Base-by-base conservation (phyloP, 1,139 yeast species). In the Yamadazyma dushanensis region DNA sequence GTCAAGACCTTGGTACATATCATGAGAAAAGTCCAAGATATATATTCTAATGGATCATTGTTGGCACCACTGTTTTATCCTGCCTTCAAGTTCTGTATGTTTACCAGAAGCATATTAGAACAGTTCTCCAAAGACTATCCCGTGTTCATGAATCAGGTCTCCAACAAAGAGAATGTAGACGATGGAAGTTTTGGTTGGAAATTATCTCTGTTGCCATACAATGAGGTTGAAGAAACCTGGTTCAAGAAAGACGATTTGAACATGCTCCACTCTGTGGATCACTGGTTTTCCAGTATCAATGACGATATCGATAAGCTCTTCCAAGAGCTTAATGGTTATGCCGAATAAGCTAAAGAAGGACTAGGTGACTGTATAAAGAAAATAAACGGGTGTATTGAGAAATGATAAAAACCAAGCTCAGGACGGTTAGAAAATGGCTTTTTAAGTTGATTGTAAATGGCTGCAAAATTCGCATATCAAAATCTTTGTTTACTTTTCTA, bases 11-110 rank as follows among this genome's bases (percentile, higher is more conserved):
- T 30, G 13, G 16, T 16, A 16, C 21, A 30, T 13, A 16, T 30
- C 8, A 8, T 40, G 7, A 41, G 26, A 17, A 39, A 24, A 15
- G 2, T 41, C 5, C 21, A 31, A 13, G 29, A 30, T 7, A 13
- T 34, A 3, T 33, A 21, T 13, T 14, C 21, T 6, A 24, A 31
- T 8, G 25, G 28, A 2, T 35, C 34, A 5, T 10, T 19, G 16
- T 25, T 23, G 10, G 11, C 29, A 11, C 21, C 14, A 4, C 29
- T 17, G 18, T 29, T 22, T 3, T 33, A 28, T 18, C 13, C 36
- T 3, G 31, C 22, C 9, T 33, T 33, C 22, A 33, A 33, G 15
- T 11, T 25, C 4, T 33, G 36, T 19, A 16, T 28, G 29, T 33
- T 33, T 15, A 10, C 19, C 15, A 33, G 18, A n/a, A 11, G 25